Percentiles rank a stretch among this genome's conserved stretches.
Conservation (phyloP, 139 green algal genomes). For the Ulvella scutata region DNA sequence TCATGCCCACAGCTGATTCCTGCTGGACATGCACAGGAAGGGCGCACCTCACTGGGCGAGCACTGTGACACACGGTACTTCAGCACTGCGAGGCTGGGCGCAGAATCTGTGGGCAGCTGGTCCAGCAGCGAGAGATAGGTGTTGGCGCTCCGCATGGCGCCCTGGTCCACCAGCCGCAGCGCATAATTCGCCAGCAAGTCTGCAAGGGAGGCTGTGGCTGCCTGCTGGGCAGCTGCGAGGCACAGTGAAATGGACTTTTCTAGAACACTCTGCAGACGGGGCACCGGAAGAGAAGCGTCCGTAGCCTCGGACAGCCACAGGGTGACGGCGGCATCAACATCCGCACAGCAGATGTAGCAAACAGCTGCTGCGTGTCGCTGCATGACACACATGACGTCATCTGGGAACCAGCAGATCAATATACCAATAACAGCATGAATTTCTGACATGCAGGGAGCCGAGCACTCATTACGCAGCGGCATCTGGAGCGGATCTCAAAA, state of each 20-base stretch:
- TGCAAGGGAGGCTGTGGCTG: slow-evolving; percentile 33
- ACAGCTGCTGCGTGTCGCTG: slow-evolving; percentile 72
- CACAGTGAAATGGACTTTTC: slow-evolving; percentile 90
- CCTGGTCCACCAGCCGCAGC: slow-evolving; percentile 56
- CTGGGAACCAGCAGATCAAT: no score
- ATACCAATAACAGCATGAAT: no score
- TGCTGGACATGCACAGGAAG: no score
- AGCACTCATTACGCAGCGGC: no score
- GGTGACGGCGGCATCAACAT: slow-evolving; percentile 51
- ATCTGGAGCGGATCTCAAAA: no score
- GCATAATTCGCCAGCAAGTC: slow-evolving; percentile 70
- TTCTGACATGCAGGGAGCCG: no score
- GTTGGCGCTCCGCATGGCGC: slow-evolving; percentile 53
- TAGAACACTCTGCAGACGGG: slow-evolving; percentile 59
- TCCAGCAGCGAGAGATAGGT: slow-evolving; percentile 36
- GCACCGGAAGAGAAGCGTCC: slow-evolving; percentile 1
- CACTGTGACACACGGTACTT: slow-evolving; percentile 73
- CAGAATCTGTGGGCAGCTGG: slow-evolving; percentile 8
- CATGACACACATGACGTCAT: no score
- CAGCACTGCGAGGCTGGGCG: slow-evolving; percentile 38
- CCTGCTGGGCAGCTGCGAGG: slow-evolving; percentile 33
- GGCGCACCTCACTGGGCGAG: slow-evolving; percentile 14
- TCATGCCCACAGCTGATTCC: no score
- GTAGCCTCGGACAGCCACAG: slow-evolving; percentile 46
- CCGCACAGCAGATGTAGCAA: slow-evolving; percentile 79